phyloP scores from a whole-genome alignment of 305 asterid species.

The Ilex paraguariensis region DNA sequence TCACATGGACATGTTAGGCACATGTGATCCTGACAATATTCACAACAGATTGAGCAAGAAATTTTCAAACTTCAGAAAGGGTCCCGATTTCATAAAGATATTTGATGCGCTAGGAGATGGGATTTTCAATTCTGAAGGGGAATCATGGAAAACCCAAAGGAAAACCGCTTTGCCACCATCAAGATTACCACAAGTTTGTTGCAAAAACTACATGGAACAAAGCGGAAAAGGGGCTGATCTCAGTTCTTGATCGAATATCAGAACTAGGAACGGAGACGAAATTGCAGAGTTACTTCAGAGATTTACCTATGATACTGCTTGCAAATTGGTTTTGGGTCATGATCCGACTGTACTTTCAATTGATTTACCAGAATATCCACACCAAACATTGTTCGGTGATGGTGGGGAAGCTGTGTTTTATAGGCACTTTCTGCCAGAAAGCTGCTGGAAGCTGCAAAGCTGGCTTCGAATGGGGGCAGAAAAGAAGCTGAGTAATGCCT shows the following conservation, averaged over 20 bases:
- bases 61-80: slow-evolving; percentile 38
- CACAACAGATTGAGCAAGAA: slow-evolving; percentile 42
- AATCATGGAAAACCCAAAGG: slow-evolving; percentile 47
- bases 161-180: slow-evolving; percentile 25
- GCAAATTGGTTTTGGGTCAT: slow-evolving; percentile 25
- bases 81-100: slow-evolving; percentile 39
- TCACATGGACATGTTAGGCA: slow-evolving; percentile 20
- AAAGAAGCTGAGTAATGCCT: slow-evolving; percentile 29
- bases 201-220: slow-evolving; percentile 24
- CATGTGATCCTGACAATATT: slow-evolving; percentile 37
- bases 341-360: slow-evolving; percentile 32
- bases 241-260: slow-evolving; percentile 29
- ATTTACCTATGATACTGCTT: slow-evolving; percentile 34
- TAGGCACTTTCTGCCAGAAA: slow-evolving; percentile 37
- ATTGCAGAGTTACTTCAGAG: slow-evolving; percentile 50
- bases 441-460: neutral
- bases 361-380: slow-evolving; percentile 30
- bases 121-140: slow-evolving; percentile 45
- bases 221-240: slow-evolving; percentile 27
- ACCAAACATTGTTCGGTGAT: slow-evolving; percentile 39
- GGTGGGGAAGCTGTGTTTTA: slow-evolving; percentile 29
- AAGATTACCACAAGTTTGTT: slow-evolving; percentile 17
- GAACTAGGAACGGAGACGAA: slow-evolving; percentile 8
- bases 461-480: slow-evolving; percentile 30
- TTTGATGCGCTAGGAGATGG: slow-evolving; percentile 50